These are phyloP conservation scores for Fraxinus floribunda DNA, from an alignment of 305 asterid species.

Conservation along the genomic window DNA sequence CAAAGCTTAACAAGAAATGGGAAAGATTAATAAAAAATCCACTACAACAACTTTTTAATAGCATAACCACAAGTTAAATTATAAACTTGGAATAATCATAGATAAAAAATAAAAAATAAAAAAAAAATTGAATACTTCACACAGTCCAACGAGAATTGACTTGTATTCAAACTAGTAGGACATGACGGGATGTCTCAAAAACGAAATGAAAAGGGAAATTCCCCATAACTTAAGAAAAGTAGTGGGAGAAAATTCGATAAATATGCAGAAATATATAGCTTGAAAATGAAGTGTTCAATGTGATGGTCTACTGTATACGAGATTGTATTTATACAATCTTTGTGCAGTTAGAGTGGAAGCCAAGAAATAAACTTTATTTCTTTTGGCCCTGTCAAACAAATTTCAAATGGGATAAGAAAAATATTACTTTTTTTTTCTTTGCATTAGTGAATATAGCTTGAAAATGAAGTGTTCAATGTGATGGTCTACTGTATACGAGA, in stretches of 20 bases:
- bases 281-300: conserved; percentile 39
- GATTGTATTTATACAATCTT: conserved; percentile 27
- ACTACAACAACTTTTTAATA: no score
- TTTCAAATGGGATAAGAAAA: conserved; percentile 21
- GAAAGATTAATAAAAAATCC: no score
- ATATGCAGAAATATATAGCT: conserved; percentile 22
- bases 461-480: conserved; percentile 37
- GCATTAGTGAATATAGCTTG: conserved; percentile 33
- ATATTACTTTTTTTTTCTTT: not conserved
- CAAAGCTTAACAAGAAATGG: no score
- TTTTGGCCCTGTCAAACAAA: not conserved
- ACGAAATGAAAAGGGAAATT: conserved; percentile 10
- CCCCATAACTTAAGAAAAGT: not conserved
- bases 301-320: conserved; percentile 15
- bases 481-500: conserved; percentile 11
- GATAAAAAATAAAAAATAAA: no score
- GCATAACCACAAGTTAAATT: no score
- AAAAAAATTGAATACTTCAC: no score
- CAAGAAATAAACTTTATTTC: no score
- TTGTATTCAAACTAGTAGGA: no score
- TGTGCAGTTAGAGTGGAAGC: conserved; percentile 29
- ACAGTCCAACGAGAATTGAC: no score
- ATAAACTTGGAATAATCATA: no score
- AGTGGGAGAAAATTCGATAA: not conserved
- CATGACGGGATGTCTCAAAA: no score